Evolutionary conservation across 306 rosid genomes (phyloP).

Genomic region (Erythrophleum fordii): DNA sequence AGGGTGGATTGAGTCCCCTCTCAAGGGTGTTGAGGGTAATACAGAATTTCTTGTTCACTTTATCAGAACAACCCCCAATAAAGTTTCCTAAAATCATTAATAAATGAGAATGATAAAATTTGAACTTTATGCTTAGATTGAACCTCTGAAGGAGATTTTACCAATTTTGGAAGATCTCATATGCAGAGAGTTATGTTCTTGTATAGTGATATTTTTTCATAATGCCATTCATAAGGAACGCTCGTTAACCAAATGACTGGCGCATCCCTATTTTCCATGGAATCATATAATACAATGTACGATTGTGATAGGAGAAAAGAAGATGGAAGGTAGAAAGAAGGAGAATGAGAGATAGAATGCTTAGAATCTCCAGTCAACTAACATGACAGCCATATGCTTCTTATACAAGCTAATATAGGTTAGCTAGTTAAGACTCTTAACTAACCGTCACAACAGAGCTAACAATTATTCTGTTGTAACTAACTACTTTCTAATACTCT

Average conservation of each 20-base stretch:
- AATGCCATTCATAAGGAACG: conserved; percentile 10
- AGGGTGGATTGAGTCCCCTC: conserved; percentile 93
- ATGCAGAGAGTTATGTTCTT: conserved; percentile 15
- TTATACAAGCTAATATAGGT: too few species aligned
- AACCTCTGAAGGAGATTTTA: neutral
- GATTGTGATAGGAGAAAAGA: too few species aligned
- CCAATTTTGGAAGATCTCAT: conserved; percentile 4
- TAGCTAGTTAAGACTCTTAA: too few species aligned
- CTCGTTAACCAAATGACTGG: neutral
- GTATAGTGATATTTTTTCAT: neutral
- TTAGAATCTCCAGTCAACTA: too few species aligned
- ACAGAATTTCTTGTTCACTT: conserved; percentile 88
- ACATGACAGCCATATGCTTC: too few species aligned
- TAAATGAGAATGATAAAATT: neutral
- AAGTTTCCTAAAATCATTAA: conserved; percentile 13
- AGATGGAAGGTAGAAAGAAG: too few species aligned
- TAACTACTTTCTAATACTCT: too few species aligned
- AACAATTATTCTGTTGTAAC: too few species aligned
- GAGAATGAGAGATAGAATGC: too few species aligned
- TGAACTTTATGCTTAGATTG: conserved; percentile 7
- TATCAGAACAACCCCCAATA: conserved; percentile 40
- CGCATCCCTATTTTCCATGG: neutral
- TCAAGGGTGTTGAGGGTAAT: conserved; percentile 95
- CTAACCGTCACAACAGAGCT: too few species aligned
- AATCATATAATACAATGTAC: neutral